Evolutionary conservation across 495 filamentous ascomycete genomes (phyloP).

Genomic region (Hypoxylon rickii): DNA sequence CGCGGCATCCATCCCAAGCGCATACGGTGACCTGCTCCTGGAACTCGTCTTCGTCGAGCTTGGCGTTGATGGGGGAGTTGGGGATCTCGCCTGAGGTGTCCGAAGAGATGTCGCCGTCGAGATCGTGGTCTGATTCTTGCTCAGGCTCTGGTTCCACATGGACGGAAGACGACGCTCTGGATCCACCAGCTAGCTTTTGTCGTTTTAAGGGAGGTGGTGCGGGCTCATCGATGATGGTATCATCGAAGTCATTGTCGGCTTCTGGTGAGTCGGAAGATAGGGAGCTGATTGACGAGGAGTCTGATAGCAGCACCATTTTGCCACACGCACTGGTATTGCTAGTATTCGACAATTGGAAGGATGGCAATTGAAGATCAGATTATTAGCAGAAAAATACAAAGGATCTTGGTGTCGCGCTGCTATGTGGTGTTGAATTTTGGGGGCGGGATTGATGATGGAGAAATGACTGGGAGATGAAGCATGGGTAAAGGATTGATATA

Average conservation of each 20-base stretch:
- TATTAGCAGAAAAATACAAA: neutral
- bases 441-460: too few species aligned
- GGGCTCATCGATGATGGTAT: slow-evolving; percentile 41
- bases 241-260: slow-evolving; percentile 53
- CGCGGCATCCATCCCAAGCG: slow-evolving; percentile 83
- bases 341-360: neutral
- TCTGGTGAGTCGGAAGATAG: slow-evolving; percentile 53
- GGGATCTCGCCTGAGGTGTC: slow-evolving; percentile 89
- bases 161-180: slow-evolving; percentile 51
- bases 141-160: slow-evolving; percentile 49
- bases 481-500: too few species aligned
- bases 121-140: slow-evolving; percentile 41
- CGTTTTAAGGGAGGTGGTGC: slow-evolving; percentile 54
- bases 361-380: neutral
- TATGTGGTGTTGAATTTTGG: too few species aligned
- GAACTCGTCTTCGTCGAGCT: slow-evolving; percentile 76
- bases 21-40: slow-evolving; percentile 90
- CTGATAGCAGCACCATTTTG: slow-evolving; percentile 38
- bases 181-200: slow-evolving; percentile 51
- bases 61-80: slow-evolving; percentile 64
- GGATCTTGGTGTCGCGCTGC: too few species aligned
- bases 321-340: neutral
- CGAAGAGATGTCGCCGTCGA: slow-evolving; percentile 70
- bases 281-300: slow-evolving; percentile 40
- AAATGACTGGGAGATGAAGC: too few species aligned